These are phyloP conservation scores for Neonectria hederae DNA, from an alignment of 2,329 filamentous ascomycete species.

Conservation along the genomic window DNA sequence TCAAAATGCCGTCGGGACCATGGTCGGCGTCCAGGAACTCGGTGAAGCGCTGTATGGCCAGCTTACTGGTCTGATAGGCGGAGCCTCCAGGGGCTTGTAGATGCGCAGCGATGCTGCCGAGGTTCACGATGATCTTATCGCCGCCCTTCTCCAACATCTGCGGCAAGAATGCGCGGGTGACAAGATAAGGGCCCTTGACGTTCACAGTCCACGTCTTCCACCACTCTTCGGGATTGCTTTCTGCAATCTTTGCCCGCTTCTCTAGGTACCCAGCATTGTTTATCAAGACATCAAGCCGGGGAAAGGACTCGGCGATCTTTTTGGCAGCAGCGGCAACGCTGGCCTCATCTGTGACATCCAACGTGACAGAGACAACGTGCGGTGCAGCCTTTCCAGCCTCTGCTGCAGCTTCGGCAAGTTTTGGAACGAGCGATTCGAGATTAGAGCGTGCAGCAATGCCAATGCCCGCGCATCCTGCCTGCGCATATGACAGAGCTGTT, in stretches of 20 bases:
- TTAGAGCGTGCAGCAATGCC: constrained; percentile 62
- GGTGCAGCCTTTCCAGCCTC: constrained; percentile 44
- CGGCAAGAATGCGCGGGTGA: constrained; percentile 59
- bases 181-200: constrained; percentile 57
- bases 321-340: constrained; percentile 47
- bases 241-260: constrained; percentile 45
- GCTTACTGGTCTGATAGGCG: constrained; percentile 58
- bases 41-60: constrained; percentile 58
- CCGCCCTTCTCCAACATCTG: constrained; percentile 47
- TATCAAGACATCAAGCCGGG: constrained; percentile 53
- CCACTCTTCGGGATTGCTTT: constrained; percentile 55
- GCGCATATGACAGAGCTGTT: constrained; percentile 64
- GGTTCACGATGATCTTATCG: constrained; percentile 56
- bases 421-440: constrained; percentile 48
- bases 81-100: constrained; percentile 47
- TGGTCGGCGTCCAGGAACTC: constrained; percentile 60
- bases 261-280: constrained; percentile 57
- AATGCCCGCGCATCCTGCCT: constrained; percentile 61
- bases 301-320: constrained; percentile 43
- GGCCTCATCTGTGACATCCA: constrained; percentile 50
- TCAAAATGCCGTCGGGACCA: constrained; percentile 51
- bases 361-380: constrained; percentile 51
- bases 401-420: constrained; percentile 48
- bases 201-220: constrained; percentile 51
- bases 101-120: constrained; percentile 55